Base-by-base conservation (phyloP, 2,329 filamentous ascomycete species). In the Penicillium occitanis region DNA sequence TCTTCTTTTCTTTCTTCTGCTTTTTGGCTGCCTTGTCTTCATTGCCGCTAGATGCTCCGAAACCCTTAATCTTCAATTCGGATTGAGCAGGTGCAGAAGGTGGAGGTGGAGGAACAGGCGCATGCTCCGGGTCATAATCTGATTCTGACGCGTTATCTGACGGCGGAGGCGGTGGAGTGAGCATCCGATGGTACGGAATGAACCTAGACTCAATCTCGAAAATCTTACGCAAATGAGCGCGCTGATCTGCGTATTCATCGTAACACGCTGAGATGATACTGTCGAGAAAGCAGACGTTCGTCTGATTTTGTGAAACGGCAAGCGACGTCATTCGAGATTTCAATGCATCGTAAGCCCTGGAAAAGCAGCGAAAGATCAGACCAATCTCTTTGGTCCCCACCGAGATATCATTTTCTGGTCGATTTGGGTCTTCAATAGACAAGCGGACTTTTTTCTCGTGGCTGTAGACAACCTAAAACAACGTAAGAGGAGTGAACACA, bases 361-460 rank as follows among this genome's bases (percentile, higher is more conserved):
- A 81, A 76, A 99, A 98, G 13, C 84, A 83, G n/a, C 82, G 75
- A 69, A 91, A 81, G 59, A 97, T 91, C 8, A 86, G 81, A 0
- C 78, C 70, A 7, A 90, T 91, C 70, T 91, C 90, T 55, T 83
- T 85, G 0, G 93, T 95, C 10, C 93, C 93, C 10, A 93, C 93
- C 0, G 95, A 90, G 30, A 99, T 95, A 73, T 99, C 95, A 75
- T 98, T 98, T 30, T 84, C 81, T 0, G 86, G 76, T 66, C 91
- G 91, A 76, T 98, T 97, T 0, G 95, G 95, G 73, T 99, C 95
- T 66, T 97, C 90, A 72, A 99, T 97, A 8, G 90, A 91, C 1
- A 99, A 83, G 1, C 92, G 88, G 22, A 44, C 60, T 61, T 90
- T 67, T 48, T 60, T 64, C 42, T 67, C 66, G 48, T 65, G 46